Evolutionary conservation across 2,329 filamentous ascomycete genomes (phyloP).

Genomic region (Paraphoma sp.): DNA sequence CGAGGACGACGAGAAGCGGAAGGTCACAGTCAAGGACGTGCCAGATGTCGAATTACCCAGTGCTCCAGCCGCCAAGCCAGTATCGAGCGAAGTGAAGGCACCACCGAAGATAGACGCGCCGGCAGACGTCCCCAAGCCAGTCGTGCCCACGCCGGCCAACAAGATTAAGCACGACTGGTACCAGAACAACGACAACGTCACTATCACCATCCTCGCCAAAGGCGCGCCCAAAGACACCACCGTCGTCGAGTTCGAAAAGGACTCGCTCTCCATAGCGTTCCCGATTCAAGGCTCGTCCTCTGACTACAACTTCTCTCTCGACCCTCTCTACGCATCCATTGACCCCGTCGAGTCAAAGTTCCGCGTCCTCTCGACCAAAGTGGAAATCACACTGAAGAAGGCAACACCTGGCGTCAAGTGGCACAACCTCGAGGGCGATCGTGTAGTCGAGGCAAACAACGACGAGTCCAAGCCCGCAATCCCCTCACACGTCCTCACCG

Average conservation of each 20-base stretch:
- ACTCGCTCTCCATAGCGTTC: slow-evolving; percentile 64
- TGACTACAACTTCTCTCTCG: slow-evolving; percentile 67
- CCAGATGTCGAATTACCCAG: slow-evolving; percentile 58
- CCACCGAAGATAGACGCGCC: slow-evolving; percentile 8
- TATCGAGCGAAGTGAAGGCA: slow-evolving; percentile 2
- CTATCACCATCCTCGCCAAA: slow-evolving; percentile 71
- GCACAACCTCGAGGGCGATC: slow-evolving; percentile 61
- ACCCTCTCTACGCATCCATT: slow-evolving; percentile 72
- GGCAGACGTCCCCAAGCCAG: slow-evolving; percentile 33
- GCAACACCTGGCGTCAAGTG: slow-evolving; percentile 70
- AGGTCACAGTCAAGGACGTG: slow-evolving; percentile 53
- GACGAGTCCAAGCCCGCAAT: slow-evolving; percentile 17
- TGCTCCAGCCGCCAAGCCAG: slow-evolving; percentile 34
- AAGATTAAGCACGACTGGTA: slow-evolving; percentile 76
- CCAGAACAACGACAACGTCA: slow-evolving; percentile 66
- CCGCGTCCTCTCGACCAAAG: slow-evolving; percentile 75
- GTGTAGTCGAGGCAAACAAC: slow-evolving; percentile 15
- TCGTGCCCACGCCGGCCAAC: slow-evolving; percentile 54
- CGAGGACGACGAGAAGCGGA: slow-evolving; percentile 56
- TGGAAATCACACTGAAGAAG: slow-evolving; percentile 79
- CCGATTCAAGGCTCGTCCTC: slow-evolving; percentile 59
- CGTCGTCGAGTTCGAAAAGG: slow-evolving; percentile 58
- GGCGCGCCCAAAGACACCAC: slow-evolving; percentile 65
- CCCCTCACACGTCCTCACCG: slow-evolving; percentile 23
- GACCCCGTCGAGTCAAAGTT: slow-evolving; percentile 66